Evolutionary conservation across 1,284 basidiomycete species (phyloP).

Genomic region (Papiliotrema nemorosa): DNA sequence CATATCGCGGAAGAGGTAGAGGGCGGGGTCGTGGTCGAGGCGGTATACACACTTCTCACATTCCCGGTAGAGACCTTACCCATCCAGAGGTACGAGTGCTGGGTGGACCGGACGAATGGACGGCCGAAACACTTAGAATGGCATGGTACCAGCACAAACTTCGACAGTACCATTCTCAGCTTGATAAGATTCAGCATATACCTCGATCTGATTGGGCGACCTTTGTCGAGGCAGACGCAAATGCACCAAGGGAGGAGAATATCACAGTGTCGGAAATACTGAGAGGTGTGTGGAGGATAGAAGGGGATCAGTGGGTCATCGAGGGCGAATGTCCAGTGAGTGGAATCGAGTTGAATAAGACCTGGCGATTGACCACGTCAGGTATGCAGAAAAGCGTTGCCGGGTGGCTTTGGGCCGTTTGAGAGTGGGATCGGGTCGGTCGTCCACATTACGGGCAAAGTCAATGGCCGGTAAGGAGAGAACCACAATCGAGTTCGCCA

Average conservation of each 20-base stretch:
- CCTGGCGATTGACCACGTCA: constrained; percentile 3
- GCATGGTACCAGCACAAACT: constrained; percentile 2
- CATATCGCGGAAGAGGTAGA: constrained; percentile 12
- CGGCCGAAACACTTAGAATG: constrained; percentile 13
- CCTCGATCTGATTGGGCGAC: constrained; percentile 14
- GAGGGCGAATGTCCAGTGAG: constrained; percentile 48
- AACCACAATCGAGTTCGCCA: too few relatives aligned
- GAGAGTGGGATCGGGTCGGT: constrained; percentile 17
- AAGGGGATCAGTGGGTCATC: constrained; percentile 24
- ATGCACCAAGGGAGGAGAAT: constrained; percentile 8
- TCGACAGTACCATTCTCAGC: not conserved
- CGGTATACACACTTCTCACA: not conserved
- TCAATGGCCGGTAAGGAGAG: too few relatives aligned
- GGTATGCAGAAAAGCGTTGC: constrained; percentile 34
- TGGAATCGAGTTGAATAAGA: not conserved
- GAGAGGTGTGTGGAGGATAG: constrained; percentile 36
- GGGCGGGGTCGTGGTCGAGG: constrained; percentile 4
- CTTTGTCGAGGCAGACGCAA: constrained; percentile 6
- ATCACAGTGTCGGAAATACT: constrained; percentile 24
- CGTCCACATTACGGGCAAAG: too few relatives aligned
- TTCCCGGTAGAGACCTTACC: not conserved
- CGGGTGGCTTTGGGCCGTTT: constrained; percentile 29
- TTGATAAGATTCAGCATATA: not conserved
- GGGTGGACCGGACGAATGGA: constrained; percentile 29
- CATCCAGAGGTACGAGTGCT: not conserved